Conservation (phyloP, 192 early-diverging fungal species). For the Cetraspora pellucida region DNA sequence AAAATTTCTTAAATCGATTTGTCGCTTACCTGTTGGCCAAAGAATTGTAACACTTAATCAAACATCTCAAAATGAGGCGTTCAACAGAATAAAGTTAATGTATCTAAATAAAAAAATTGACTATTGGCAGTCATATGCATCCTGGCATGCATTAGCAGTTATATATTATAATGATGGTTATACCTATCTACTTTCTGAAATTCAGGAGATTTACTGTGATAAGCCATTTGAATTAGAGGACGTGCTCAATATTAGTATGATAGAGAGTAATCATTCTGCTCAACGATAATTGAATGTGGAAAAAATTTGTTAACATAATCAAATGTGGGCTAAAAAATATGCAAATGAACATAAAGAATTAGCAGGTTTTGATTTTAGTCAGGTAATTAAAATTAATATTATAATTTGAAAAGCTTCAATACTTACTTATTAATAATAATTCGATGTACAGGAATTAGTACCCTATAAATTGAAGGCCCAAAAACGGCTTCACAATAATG, state of each 20-base stretch:
- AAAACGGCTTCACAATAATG: not conserved
- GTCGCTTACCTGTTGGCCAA: not conserved
- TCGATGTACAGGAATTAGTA: not conserved
- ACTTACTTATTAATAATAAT: not conserved
- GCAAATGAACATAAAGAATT: not conserved
- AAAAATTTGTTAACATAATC: not conserved
- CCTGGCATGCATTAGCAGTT: not conserved
- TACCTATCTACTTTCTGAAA: not conserved
- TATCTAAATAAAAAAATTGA: slow-evolving; percentile 7
- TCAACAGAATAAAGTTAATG: not conserved
- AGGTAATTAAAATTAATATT: not conserved
- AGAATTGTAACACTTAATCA: not conserved
- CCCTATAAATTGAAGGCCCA: not conserved
- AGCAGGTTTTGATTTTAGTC: not conserved
- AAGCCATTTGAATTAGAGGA: not conserved
- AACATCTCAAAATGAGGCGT: not conserved
- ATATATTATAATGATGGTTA: not conserved
- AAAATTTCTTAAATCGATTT: not conserved
- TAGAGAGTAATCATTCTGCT: not conserved
- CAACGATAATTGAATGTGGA: not conserved
- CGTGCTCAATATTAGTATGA: not conserved
- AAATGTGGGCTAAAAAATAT: not conserved
- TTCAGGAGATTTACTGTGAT: not conserved
- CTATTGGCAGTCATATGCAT: not conserved
- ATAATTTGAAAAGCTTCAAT: not conserved